Percentiles rank a stretch among this genome's conserved stretches.
Evolutionary conservation across 1,284 basidiomycete genomes (phyloP).

Genomic region (Psilocybe mexicana): DNA sequence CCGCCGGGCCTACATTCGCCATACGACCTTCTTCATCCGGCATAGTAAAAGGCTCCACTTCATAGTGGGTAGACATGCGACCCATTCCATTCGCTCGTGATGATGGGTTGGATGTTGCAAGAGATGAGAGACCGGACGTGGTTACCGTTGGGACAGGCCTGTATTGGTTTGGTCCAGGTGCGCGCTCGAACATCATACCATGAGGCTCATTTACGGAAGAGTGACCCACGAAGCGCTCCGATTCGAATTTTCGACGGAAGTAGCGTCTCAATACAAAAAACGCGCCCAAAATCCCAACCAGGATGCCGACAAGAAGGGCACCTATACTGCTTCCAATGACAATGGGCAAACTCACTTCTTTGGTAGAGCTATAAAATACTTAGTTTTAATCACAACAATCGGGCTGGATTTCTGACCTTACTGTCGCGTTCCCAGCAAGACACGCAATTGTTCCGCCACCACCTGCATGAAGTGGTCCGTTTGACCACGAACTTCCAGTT

Average conservation of each 20-base stretch:
- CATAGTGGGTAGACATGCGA: slow-evolving; percentile 32
- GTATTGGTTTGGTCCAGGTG: slow-evolving; percentile 24
- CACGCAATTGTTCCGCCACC: slow-evolving; percentile 35
- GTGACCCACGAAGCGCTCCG: slow-evolving; percentile 22
- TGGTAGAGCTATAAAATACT: slow-evolving; percentile 4
- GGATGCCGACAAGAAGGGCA: slow-evolving; percentile 42
- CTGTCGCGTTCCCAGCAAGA: slow-evolving; percentile 28
- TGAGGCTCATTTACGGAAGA: slow-evolving; percentile 8
- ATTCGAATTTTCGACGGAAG: slow-evolving; percentile 12
- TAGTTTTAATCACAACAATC: not conserved
- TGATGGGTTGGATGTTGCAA: slow-evolving; percentile 17
- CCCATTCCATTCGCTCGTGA: slow-evolving; percentile 16
- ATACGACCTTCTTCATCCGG: slow-evolving; percentile 34
- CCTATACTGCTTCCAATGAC: slow-evolving; percentile 44
- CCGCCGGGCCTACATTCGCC: not conserved
- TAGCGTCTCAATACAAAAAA: slow-evolving; percentile 34
- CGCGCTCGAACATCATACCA: slow-evolving; percentile 15
- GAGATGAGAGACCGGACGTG: slow-evolving; percentile 18
- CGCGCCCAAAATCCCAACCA: slow-evolving; percentile 36
- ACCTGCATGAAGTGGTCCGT: slow-evolving; percentile 52
- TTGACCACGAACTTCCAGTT: slow-evolving; percentile 49
- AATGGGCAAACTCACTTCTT: slow-evolving; percentile 25
- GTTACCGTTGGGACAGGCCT: slow-evolving; percentile 24
- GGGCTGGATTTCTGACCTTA: slow-evolving; percentile 4
- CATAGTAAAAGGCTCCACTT: slow-evolving; percentile 48